Conservation (phyloP, 78 protist species). For the Bodo saltans region DNA sequence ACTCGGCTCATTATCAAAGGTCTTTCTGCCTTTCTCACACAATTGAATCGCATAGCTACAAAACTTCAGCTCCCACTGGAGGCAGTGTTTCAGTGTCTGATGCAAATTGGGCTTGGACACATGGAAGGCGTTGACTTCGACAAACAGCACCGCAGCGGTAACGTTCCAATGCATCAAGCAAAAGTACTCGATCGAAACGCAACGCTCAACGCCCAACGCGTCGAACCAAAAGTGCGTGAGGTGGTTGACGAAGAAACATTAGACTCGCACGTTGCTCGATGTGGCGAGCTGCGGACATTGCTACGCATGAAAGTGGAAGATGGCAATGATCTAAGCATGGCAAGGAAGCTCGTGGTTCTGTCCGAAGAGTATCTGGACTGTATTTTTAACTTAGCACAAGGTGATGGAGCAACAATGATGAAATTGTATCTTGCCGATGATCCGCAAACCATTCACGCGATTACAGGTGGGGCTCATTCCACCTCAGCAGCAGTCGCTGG, state of each 20-base stretch:
- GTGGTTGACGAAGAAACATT: not conserved
- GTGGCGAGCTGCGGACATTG: not conserved
- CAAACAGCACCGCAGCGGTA: not conserved
- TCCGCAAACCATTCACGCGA: not conserved
- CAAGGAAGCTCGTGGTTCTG: not conserved
- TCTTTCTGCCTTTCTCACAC: not conserved
- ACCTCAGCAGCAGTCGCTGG: too few species aligned
- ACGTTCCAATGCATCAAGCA: slow-evolving; percentile 34
- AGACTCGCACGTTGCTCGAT: not conserved
- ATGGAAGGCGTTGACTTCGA: not conserved
- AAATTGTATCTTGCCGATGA: not conserved
- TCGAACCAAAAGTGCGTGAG: not conserved
- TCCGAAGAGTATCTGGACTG: not conserved
- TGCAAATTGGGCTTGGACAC: not conserved
- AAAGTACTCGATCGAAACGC: slow-evolving; percentile 26
- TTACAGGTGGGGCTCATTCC: not conserved
- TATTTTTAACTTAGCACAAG: not conserved
- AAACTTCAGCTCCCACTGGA: not conserved
- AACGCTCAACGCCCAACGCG: not conserved
- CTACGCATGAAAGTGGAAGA: slow-evolving; percentile 29
- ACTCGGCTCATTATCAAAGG: not conserved
- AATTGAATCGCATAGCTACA: not conserved
- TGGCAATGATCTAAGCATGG: slow-evolving; percentile 14
- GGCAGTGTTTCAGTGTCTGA: not conserved
- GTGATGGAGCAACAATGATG: not conserved